Conservation (phyloP, 176 grass and related monocot genomes). For the barley (Hordeum vulgare) region DNA sequence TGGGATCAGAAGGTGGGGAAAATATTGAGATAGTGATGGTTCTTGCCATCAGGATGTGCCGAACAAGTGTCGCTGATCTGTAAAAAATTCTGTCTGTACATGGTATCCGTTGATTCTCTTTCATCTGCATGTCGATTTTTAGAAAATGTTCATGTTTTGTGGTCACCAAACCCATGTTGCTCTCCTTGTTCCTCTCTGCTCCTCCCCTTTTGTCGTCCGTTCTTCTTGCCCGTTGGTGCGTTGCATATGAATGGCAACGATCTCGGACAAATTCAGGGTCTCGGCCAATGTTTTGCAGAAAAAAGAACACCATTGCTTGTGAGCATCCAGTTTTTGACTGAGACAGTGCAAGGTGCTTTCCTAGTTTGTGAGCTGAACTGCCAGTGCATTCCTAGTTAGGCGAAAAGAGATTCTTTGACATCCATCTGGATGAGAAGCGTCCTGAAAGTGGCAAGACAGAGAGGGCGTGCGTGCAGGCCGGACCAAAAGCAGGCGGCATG, state of each 20-base stretch:
- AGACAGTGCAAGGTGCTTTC: too few relatives aligned
- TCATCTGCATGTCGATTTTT: slow-evolving; percentile 21
- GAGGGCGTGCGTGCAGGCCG: background rate
- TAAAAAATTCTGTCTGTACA: slow-evolving; percentile 68
- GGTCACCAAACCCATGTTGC: slow-evolving; percentile 20
- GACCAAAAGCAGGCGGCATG: slow-evolving; percentile 16
- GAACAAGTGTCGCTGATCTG: slow-evolving; percentile 40
- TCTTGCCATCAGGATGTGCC: slow-evolving; percentile 9
- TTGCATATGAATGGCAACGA: background rate
- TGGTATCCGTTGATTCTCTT: slow-evolving; percentile 52
- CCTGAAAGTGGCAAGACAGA: background rate
- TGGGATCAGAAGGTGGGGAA: slow-evolving; percentile 13
- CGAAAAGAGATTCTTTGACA: background rate
- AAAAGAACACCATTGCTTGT: background rate
- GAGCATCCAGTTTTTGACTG: background rate
- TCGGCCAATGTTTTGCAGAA: background rate
- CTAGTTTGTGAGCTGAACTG: too few relatives aligned
- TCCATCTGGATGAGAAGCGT: background rate
- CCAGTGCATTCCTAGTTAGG: background rate
- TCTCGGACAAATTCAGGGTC: background rate
- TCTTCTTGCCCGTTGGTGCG: background rate
- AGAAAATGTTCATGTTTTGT: slow-evolving; percentile 8
- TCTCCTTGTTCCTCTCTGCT: slow-evolving; percentile 14
- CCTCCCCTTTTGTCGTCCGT: slow-evolving; percentile 17
- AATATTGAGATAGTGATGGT: slow-evolving; percentile 33